A percentile compares a stretch with the other conserved stretches of the same genome.
Evolutionary conservation across 179 eudicot species (phyloP).

Genomic region (Spergularia azorica): DNA sequence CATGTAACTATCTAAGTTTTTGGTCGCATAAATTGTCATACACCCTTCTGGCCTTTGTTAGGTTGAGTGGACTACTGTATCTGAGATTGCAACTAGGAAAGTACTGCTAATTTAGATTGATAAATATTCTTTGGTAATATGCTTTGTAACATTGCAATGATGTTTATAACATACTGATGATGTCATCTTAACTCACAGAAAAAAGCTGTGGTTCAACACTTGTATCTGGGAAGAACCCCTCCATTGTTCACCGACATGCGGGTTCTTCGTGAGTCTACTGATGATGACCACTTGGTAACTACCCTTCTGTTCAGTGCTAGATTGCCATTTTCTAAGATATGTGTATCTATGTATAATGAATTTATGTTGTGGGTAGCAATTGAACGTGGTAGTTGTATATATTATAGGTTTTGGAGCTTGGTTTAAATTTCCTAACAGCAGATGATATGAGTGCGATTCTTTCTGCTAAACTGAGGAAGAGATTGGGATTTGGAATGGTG

Average conservation of each 20-base stretch:
- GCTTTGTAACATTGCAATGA: no score
- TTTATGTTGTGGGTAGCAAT: neutral
- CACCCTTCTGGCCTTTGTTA: neutral
- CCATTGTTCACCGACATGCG: constrained; percentile 91
- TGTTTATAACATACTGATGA: constrained; percentile 8
- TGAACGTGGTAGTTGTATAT: neutral
- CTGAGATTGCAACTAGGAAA: neutral
- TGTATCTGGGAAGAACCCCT: constrained; percentile 89
- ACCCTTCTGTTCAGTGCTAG: neutral
- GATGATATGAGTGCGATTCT: constrained; percentile 93
- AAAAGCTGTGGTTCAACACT: constrained; percentile 62
- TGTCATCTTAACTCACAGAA: constrained; percentile 43
- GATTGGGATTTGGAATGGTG: constrained; percentile 83
- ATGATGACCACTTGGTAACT: constrained; percentile 91
- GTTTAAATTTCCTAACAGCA: constrained; percentile 86
- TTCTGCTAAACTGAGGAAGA: constrained; percentile 63
- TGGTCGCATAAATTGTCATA: no score
- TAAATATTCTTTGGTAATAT: neutral
- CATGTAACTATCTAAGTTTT: no score
- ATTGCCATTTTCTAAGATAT: constrained; percentile 1
- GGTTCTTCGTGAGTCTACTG: constrained; percentile 65
- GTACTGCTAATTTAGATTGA: neutral
- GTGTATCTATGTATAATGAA: neutral
- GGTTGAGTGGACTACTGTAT: neutral
- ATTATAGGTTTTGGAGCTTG: constrained; percentile 78